phyloP scores from a whole-genome alignment of 2,329 filamentous ascomycete genomes.

The Colletotrichum chlorophyti region DNA sequence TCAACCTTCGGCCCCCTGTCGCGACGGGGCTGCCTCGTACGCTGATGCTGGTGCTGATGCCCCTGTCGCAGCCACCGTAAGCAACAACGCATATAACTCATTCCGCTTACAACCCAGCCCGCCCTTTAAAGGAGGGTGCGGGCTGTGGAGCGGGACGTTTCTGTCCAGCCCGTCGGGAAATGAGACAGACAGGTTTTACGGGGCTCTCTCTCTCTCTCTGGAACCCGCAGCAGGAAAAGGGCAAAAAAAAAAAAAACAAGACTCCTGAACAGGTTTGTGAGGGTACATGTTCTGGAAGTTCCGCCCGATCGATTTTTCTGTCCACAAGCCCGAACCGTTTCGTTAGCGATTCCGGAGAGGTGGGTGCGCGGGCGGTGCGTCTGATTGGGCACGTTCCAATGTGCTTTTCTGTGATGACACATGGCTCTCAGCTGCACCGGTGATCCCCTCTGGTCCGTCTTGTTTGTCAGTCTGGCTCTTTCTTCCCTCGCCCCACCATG shows the following conservation, averaged over 20 bases:
- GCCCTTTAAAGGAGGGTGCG: too few species aligned
- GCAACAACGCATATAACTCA: constrained; percentile 11
- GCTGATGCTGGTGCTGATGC: not conserved
- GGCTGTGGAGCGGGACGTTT: constrained; percentile 20
- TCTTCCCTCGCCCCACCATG: too few species aligned
- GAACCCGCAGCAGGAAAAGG: not conserved
- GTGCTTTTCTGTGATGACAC: constrained; percentile 19
- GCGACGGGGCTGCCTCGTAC: too few species aligned
- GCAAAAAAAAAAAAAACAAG: too few species aligned
- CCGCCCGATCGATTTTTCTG: not conserved
- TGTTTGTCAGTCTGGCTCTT: too few species aligned
- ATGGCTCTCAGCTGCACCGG: constrained; percentile 17
- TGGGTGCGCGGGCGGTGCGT: too few species aligned
- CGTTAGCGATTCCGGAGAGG: too few species aligned
- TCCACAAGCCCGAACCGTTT: not conserved
- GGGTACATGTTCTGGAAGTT: constrained; percentile 17
- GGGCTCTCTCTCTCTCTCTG: too few species aligned
- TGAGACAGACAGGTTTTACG: too few species aligned
- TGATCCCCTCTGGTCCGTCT: constrained; percentile 23
- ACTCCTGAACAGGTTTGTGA: not conserved
- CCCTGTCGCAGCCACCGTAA: constrained; percentile 19
- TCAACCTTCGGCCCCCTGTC: too few species aligned
- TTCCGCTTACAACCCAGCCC: not conserved
- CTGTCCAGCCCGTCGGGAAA: too few species aligned
- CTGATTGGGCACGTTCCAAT: not conserved